Evolutionary conservation across 2,329 filamentous ascomycete genomes (phyloP), one percentile per base, ranked within the genome.

Genomic region (Stemphylium lycopersici): DNA sequence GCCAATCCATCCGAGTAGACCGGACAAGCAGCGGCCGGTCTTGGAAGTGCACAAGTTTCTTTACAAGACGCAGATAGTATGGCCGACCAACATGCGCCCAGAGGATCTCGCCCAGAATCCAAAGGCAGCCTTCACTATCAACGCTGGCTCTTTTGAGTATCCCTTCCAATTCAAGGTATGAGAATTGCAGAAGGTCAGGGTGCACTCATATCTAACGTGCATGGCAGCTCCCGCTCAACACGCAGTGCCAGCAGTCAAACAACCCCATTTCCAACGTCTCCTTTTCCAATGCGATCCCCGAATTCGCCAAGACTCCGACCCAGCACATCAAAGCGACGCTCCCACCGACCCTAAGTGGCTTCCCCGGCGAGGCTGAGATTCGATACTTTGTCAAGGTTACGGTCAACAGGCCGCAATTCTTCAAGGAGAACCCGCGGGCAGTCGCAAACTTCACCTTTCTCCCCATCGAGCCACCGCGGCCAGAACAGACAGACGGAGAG

Each of bases 351-450:
- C 79, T 98, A 48, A 90, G 84, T n/a, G 91, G 91, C 3, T 93
- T 95, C 62, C 90, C 91, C 0, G 89, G 88, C 29, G 87, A 93
- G 74, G 93, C 93, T 18, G 92, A 96, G 76, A 93, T 98, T 56
- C 85, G 88, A 63, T 99, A 99, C 77, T 99, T 90, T 72, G 83
- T 98, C 71, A 99, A 99, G 74, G 91, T 90, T n/a, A 98, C 95
- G 0, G 87, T 98, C 5, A 90, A 92, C 68, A 83, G 92, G n/a
- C 91, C 92, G 0, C 88, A 90, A 12, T 83, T 97, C 55, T 91
- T 96, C 76, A 93, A 93, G 71, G 92, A 96, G 77, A 97, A 97
- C 68, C 90, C 91, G 74, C 83, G 93, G 48, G 74, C 77, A 12
- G 65, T 79, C 68, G 67, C 68, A 24, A 70, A 72, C 59, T 89